Evolutionary conservation across 495 filamentous ascomycete species (phyloP), one percentile per base, ranked within the genome.

Genomic region (Penicillium egyptiacum): DNA sequence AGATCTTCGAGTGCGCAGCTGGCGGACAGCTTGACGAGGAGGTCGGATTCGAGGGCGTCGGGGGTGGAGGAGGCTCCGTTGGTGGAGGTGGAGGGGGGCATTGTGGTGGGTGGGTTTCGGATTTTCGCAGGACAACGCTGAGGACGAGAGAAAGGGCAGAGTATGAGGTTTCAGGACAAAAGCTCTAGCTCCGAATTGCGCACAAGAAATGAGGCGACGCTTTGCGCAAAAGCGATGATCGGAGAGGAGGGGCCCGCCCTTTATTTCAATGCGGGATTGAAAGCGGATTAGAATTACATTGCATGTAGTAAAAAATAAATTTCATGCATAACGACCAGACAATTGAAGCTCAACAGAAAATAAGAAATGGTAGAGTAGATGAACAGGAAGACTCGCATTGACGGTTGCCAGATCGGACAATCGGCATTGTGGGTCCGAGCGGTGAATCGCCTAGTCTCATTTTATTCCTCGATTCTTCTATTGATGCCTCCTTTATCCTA

Each of bases 1-100:
- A 81, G 60, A 43, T 79, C 77, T 57, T 78, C 74, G 31, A 75
- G 67, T 28, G 72, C 72, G 37, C 73, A 68, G 25, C 75, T 78
- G 17, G 70, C 71, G 25, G 72, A 65, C 2, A 79, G 73, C 47
- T 75, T 70, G 30, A 71, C 64, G 44, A 75, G 71, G 61, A 79
- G 74, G 56, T 77, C 72, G 55, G 74, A 69, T 70, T 81, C 75
- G 51, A 81, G 72, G 50, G 70, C 65, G 53, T 73, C 64, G 28
- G 74, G 65, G 30, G 70, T 59, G 46, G 66, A 31, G 49, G 59
- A 50, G 23, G 62, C 53, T 30, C 61, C 56, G 51, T 51, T 58
- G n/a, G 60, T 45, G 52, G 61, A 61, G 26, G 66, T 60, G n/a
- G 66, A 67, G 35, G 66, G 65, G 20, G 66, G 66, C 66, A 69